Evolutionary conservation across 2,329 filamentous ascomycete species (phyloP).

Genomic region (Fusarium gaditjirri): DNA sequence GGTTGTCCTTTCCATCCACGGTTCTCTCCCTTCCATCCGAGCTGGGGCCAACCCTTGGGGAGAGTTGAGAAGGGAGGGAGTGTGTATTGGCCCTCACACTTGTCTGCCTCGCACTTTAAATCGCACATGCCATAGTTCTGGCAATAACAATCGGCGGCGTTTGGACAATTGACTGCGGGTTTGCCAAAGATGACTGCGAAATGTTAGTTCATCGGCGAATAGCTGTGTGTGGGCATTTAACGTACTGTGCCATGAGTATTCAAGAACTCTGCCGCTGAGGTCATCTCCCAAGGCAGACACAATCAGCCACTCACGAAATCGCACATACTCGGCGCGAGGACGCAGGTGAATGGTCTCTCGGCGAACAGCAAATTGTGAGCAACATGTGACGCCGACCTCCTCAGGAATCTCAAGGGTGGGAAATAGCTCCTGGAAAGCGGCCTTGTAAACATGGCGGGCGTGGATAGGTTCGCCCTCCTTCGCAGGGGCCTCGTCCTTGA

Average conservation of each 20-base stretch:
- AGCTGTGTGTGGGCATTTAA: constrained; percentile 37
- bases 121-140: constrained; percentile 72
- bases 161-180: constrained; percentile 68
- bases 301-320: constrained; percentile 69
- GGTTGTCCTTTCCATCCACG: constrained; percentile 41
- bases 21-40: constrained; percentile 45
- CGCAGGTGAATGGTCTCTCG: constrained; percentile 60
- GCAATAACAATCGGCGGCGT: constrained; percentile 72
- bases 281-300: constrained; percentile 64
- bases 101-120: constrained; percentile 53
- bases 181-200: constrained; percentile 68
- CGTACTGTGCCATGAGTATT: constrained; percentile 73
- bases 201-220: constrained; percentile 15
- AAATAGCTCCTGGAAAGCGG: constrained; percentile 56
- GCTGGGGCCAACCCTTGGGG: constrained; percentile 69
- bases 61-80: constrained; percentile 68
- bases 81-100: constrained; percentile 67
- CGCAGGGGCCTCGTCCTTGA: constrained; percentile 50
- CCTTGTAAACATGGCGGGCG: constrained; percentile 55
- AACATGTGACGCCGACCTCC: constrained; percentile 67
- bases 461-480: constrained; percentile 49
- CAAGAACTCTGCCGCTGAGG: constrained; percentile 68
- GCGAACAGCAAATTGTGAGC: constrained; percentile 72
- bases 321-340: constrained; percentile 63
- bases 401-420: constrained; percentile 57